Base-by-base conservation (phyloP, 208 protist genomes). In the Leishmania aethiopica region DNA sequence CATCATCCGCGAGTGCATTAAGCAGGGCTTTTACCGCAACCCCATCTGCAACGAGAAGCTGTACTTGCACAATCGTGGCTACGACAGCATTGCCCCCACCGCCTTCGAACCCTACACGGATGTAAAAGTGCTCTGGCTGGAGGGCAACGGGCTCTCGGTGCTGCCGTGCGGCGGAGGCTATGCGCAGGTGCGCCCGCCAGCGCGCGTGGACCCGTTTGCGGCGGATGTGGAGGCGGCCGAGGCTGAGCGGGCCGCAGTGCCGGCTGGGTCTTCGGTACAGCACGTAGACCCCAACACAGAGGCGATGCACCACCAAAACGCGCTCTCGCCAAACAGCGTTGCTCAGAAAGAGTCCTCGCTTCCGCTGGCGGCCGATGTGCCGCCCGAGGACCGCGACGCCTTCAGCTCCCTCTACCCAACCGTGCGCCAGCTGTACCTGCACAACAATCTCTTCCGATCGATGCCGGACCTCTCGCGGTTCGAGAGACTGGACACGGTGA, bases 41-140 rank as follows among this genome's bases (percentile, higher is more conserved):
- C 96, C 96, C 4, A 77, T 94, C 55, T 97, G 98, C 81, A 99
- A 99, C 86, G 97, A 99, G 32, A 98, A 92, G 71, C 88, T 99
- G 11, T 99, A 98, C 77, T 83, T 99, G 28, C 98, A 99, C 83
- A 92, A 94, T 81, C 97, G 98, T 78, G 94, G 95, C 19, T 98
- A 96, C 77, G 86, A 91, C 64, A 87, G 78, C 74, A 96, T 99
- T 66, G 91, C 96, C 25, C 84, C 89, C n/a, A 84, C 78, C 60
- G 95, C 95, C 22, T 96, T 97, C 82, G 90, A 92, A 35, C 88
- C 84, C 1, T 97, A 97, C 89, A 95, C 91, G 2, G 94, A 97
- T 74, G 88, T 98, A 19, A 97, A 96, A 83, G 91, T 97, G 19
- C 87, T 99, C 37, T 99, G 97, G 97, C 84, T 99, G 35, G 95